Conservation (phyloP, 129 eudicot genomes). For the Ambrosia trifida region DNA sequence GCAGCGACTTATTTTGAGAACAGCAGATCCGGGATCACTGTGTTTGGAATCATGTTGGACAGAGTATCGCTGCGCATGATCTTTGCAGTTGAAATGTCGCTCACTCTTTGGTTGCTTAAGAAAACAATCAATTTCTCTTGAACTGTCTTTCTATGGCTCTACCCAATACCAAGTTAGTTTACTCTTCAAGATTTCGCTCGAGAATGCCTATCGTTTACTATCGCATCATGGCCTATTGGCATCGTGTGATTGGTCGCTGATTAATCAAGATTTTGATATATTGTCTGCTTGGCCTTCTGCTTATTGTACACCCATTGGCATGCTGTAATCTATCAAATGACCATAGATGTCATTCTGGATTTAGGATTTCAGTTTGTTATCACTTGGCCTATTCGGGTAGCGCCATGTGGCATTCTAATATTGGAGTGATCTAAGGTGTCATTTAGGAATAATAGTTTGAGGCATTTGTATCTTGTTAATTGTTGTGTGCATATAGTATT, state of each 20-base stretch:
- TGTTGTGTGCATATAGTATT: slow-evolving; percentile 1
- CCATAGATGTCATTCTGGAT: slow-evolving; percentile 18
- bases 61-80: slow-evolving; percentile 67
- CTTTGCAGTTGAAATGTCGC: slow-evolving; percentile 67
- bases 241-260: slow-evolving; percentile 6
- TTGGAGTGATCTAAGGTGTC: slow-evolving; percentile 21
- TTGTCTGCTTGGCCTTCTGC: slow-evolving; percentile 8
- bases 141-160: not conserved
- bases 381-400: slow-evolving; percentile 13
- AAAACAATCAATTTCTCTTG: slow-evolving; percentile 68
- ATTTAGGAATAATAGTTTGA: slow-evolving; percentile 5
- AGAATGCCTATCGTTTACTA: slow-evolving; percentile 1
- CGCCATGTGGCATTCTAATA: slow-evolving; percentile 17
- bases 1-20: slow-evolving; percentile 89
- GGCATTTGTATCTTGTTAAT: slow-evolving; percentile 23
- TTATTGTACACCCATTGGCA: slow-evolving; percentile 16
- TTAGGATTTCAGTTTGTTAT: not conserved
- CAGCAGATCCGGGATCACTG: slow-evolving; percentile 88
- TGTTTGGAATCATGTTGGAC: slow-evolving; percentile 84
- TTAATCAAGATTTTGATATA: slow-evolving; percentile 3
- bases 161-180: slow-evolving; percentile 8
- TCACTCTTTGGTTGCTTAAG: slow-evolving; percentile 79
- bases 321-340: not conserved
- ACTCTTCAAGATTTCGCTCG: not conserved
- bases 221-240: not conserved